A percentile compares a stretch with the other conserved stretches of the same genome.
Evolutionary conservation across 176 grass and related monocot genomes (phyloP).

Genomic region (Rhipidocladum racemiflorum): DNA sequence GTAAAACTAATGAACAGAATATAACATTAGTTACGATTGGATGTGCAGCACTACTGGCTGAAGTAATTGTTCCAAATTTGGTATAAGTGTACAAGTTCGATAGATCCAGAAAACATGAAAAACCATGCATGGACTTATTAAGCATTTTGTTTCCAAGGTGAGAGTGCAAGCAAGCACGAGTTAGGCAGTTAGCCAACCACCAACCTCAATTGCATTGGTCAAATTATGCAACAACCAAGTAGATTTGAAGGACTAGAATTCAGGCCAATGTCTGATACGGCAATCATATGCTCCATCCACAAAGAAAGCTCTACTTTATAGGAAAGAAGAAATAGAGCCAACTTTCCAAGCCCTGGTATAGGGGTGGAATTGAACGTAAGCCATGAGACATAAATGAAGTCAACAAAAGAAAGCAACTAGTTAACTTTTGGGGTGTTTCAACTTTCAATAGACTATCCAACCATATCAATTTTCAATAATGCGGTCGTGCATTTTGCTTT

Average conservation of each 20-base stretch:
- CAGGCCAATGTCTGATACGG: background rate
- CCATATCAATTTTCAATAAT: background rate
- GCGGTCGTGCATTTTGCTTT: background rate
- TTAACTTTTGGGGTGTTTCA: background rate
- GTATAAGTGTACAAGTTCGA: background rate
- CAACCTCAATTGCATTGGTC: background rate
- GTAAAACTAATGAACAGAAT: conserved; percentile 28
- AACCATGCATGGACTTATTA: conserved; percentile 15
- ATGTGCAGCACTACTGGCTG: conserved; percentile 9
- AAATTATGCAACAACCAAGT: background rate
- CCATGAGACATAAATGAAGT: background rate
- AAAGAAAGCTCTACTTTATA: conserved; percentile 21
- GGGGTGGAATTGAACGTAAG: background rate
- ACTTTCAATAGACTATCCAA: background rate
- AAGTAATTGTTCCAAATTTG: conserved; percentile 27
- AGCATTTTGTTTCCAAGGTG: background rate
- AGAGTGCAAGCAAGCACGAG: background rate
- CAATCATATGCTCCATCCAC: background rate
- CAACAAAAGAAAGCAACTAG: conserved; percentile 7
- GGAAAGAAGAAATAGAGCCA: background rate
- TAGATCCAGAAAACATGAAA: conserved; percentile 5
- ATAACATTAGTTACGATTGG: conserved; percentile 2
- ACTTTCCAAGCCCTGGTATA: background rate
- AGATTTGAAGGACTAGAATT: conserved; percentile 5
- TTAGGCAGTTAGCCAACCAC: background rate